Evolutionary conservation across 2,329 filamentous ascomycete species (phyloP).

Genomic region (Fusarium aywerte): DNA sequence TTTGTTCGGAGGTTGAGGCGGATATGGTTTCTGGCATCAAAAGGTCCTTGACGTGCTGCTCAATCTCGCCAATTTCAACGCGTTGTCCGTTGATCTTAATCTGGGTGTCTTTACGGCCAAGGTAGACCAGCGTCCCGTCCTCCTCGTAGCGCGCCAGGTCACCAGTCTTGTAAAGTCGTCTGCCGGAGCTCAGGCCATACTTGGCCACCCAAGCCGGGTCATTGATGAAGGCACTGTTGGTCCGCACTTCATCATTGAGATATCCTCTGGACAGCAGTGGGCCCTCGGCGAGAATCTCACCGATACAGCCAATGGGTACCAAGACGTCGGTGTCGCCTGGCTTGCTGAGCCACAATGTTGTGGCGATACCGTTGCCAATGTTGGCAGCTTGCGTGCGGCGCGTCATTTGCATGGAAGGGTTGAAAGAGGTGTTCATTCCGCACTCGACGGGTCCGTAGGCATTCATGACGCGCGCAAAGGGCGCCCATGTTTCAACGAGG

Average conservation of each 20-base stretch:
- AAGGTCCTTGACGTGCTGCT: slow-evolving; percentile 2
- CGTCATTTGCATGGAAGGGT: slow-evolving; percentile 4
- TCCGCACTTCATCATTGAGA: slow-evolving; percentile 12
- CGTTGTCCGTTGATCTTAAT: slow-evolving; percentile 68
- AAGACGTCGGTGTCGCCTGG: slow-evolving; percentile 10
- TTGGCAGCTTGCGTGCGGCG: slow-evolving; percentile 8
- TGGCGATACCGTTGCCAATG: slow-evolving; percentile 14
- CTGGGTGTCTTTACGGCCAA: slow-evolving; percentile 49
- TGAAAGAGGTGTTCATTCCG: slow-evolving; percentile 15
- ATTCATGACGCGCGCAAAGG: slow-evolving; percentile 12
- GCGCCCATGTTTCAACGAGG: slow-evolving; percentile 13
- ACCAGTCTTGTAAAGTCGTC: slow-evolving; percentile 13
- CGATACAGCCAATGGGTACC: slow-evolving; percentile 9
- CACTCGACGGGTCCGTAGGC: slow-evolving; percentile 11
- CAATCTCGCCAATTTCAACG: slow-evolving; percentile 56
- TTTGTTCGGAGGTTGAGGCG: slow-evolving; percentile 1
- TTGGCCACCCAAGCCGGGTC: slow-evolving; percentile 7
- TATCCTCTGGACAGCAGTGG: slow-evolving; percentile 11
- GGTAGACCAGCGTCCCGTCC: slow-evolving; percentile 43
- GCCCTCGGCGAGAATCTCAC: slow-evolving; percentile 11
- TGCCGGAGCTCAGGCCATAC: slow-evolving; percentile 12
- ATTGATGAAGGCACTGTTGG: slow-evolving; percentile 12
- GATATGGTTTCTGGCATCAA: slow-evolving; percentile 3
- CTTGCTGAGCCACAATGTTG: slow-evolving; percentile 9
- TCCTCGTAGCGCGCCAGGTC: slow-evolving; percentile 10